These are phyloP conservation scores for Pinus taeda DNA, from an alignment of 75 land plant genomes.

Conservation along the genomic window DNA sequence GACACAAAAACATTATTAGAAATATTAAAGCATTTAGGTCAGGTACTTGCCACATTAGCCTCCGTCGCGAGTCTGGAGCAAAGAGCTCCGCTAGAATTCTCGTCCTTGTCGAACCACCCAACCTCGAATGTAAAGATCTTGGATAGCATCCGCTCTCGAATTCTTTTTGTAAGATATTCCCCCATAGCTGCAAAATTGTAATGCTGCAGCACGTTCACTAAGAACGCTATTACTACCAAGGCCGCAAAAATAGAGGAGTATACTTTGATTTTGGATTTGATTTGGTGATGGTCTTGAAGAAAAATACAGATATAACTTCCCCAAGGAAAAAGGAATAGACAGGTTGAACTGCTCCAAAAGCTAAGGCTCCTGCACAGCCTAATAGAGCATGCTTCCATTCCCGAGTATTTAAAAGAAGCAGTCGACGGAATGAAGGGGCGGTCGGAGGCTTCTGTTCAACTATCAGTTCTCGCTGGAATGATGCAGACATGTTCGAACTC, in stretches of 20 bases:
- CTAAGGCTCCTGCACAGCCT: conserved; percentile 47
- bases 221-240: conserved; percentile 31
- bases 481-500: conserved; percentile 6
- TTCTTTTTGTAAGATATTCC: conserved; percentile 58
- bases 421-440: conserved; percentile 45
- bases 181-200: conserved; percentile 74
- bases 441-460: neutral
- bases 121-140: conserved; percentile 67
- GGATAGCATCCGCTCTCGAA: conserved; percentile 55
- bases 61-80: conserved; percentile 60
- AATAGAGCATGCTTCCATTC: conserved; percentile 61
- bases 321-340: conserved; percentile 49
- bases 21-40: neutral
- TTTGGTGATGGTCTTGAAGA: conserved; percentile 23
- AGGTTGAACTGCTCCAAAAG: conserved; percentile 65
- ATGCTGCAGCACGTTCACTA: conserved; percentile 51
- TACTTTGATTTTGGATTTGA: conserved; percentile 20
- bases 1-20: neutral
- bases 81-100: conserved; percentile 65
- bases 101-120: conserved; percentile 81
- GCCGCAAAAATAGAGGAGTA: conserved; percentile 39
- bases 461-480: conserved; percentile 7
- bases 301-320: conserved; percentile 46
- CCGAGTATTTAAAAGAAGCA: conserved; percentile 59
- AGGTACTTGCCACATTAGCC: conserved; percentile 54